Evolutionary conservation across 768 basidiomycete genomes (phyloP), one percentile per base, ranked within the genome.

Genomic region (Calvatia gigantea): DNA sequence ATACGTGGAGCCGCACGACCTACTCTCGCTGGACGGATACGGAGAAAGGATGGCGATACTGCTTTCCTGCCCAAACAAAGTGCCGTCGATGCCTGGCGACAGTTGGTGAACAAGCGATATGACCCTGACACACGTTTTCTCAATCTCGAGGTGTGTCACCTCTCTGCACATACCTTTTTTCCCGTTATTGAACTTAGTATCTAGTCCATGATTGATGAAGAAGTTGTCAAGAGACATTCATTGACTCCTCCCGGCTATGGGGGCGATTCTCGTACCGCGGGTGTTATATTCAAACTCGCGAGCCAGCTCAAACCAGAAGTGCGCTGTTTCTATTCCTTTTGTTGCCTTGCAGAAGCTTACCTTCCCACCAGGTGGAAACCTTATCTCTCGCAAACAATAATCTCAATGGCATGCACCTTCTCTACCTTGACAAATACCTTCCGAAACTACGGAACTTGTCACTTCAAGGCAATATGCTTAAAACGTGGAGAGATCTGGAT

Each of bases 261-360:
- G 3, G 83, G 88, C 29, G 75, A 81, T 23, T 65, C 70, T 19
- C 82, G 77, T 57, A 88, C 91, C 62, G 85, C 88, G 0, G 82
- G 87, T 4, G 93, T 95, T 8, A 85, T 98, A 42, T 94, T 94
- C 77, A 94, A 94, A 69, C 75, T 95, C 9, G 91, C 94, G 1
- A 78, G 82, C 17, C 80, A 87, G 61, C 81, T 94, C 51, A 84
- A 82, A 60, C 93, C 94, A 33, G 79, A 83, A 54, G 91, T 91
- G 62, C 52, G 58, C 51, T 21, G 29, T 19, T 28, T 38, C 14
- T 53, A 60, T 29, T 45, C 39, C 37, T 38, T 44, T 42, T 19
- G 56, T 9, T 21, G 2, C 44, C 32, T 8, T 56, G 27, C 52
- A 41, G 33, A 42, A 17, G 48, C 49, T 54, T 54, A 55, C 67